Percentiles rank a stretch among this genome's conserved stretches.
These are phyloP conservation scores for Macrophomina pseudophaseolina DNA, from an alignment of 2,329 filamentous ascomycete species.

Conservation along the genomic window DNA sequence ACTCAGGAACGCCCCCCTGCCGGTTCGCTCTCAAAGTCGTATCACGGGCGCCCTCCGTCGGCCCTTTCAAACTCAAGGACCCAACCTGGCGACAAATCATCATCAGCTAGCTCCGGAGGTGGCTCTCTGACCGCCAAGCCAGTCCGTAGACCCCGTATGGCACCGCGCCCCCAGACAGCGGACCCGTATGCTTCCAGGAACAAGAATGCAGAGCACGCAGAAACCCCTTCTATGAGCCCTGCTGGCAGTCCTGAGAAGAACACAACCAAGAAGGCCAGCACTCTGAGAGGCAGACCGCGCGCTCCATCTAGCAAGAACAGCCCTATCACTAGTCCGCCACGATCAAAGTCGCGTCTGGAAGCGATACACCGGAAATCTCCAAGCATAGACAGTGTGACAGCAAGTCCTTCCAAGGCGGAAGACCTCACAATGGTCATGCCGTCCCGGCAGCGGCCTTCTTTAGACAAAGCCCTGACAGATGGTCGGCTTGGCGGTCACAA, in stretches of 20 bases:
- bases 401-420: slow-evolving; percentile 49
- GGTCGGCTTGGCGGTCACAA: slow-evolving; percentile 39
- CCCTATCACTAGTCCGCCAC: slow-evolving; percentile 43
- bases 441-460: slow-evolving; percentile 44
- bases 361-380: slow-evolving; percentile 39
- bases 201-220: slow-evolving; percentile 42
- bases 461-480: slow-evolving; percentile 48
- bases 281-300: slow-evolving; percentile 39
- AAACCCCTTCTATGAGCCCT: slow-evolving; percentile 55
- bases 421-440: slow-evolving; percentile 52
- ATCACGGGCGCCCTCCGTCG: slow-evolving; percentile 42
- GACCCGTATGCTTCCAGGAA: slow-evolving; percentile 55
- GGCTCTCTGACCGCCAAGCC: slow-evolving; percentile 63
- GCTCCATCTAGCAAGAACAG: slow-evolving; percentile 33
- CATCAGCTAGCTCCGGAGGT: slow-evolving; percentile 34
- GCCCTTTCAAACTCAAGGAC: slow-evolving; percentile 38
- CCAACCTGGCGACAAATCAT: slow-evolving; percentile 37
- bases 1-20: slow-evolving; percentile 35
- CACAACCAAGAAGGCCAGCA: slow-evolving; percentile 42
- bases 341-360: slow-evolving; percentile 44
- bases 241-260: slow-evolving; percentile 49
- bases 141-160: slow-evolving; percentile 58
- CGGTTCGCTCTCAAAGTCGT: slow-evolving; percentile 38
- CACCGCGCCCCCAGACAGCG: slow-evolving; percentile 58
- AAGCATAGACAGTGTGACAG: slow-evolving; percentile 38